Evolutionary conservation across 2,329 filamentous ascomycete species (phyloP).

Genomic region (Monilinia aucupariae): DNA sequence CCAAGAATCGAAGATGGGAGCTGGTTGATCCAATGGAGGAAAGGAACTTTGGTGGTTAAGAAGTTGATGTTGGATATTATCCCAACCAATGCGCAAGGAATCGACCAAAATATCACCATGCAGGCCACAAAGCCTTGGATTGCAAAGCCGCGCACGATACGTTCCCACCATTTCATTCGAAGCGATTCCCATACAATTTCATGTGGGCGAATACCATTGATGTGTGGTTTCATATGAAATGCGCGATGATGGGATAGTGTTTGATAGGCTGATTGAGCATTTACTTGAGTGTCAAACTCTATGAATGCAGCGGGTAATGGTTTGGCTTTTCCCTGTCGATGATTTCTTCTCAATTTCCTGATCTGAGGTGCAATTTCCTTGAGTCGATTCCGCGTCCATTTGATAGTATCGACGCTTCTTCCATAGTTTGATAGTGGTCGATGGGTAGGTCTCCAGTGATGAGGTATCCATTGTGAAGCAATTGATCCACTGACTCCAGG

Average conservation of each 20-base stretch:
- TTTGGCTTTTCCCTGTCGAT: constrained; percentile 45
- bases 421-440: constrained; percentile 37
- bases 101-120: constrained; percentile 62
- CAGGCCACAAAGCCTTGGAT: constrained; percentile 49
- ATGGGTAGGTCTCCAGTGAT: constrained; percentile 33
- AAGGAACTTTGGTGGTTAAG: constrained; percentile 47
- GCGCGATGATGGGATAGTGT: constrained; percentile 58
- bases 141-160: constrained; percentile 49
- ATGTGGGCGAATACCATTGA: constrained; percentile 54
- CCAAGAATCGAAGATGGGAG: constrained; percentile 52
- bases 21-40: constrained; percentile 52
- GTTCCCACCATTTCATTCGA: constrained; percentile 56
- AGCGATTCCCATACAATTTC: constrained; percentile 65
- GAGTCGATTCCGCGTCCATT: constrained; percentile 35
- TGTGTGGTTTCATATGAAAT: constrained; percentile 59
- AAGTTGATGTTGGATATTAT: constrained; percentile 58
- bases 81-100: constrained; percentile 61
- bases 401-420: constrained; percentile 37
- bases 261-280: constrained; percentile 60
- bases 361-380: constrained; percentile 34
- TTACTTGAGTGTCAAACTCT: constrained; percentile 55
- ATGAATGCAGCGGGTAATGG: constrained; percentile 59
- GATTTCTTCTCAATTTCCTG: constrained; percentile 32
- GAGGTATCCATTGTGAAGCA: constrained; percentile 36
- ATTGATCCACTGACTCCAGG: constrained; percentile 36